Percentiles rank a stretch among this genome's conserved stretches.
Conservation (phyloP, 2,329 filamentous ascomycete genomes). For the Colletotrichum ledebouriae region DNA sequence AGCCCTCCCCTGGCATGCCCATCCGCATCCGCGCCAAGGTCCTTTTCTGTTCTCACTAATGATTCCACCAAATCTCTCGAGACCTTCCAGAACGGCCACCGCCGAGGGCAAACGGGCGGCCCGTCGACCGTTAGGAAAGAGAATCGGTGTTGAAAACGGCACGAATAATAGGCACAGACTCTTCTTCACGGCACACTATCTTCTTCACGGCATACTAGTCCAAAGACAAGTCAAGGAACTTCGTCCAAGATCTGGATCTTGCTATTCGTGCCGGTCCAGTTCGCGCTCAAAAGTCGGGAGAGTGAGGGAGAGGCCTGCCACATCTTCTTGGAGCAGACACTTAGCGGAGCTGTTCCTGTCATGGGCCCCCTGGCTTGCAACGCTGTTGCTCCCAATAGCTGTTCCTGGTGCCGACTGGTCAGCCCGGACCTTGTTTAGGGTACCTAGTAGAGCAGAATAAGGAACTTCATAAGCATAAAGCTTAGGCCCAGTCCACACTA, state of each 20-base stretch:
- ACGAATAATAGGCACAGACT: too few species aligned
- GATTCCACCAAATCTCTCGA: background rate
- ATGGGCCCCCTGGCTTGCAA: conserved; percentile 26
- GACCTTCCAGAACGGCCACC: conserved; percentile 33
- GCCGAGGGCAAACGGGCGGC: conserved; percentile 17
- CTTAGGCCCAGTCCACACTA: background rate
- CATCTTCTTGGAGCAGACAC: background rate
- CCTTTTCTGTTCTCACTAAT: background rate
- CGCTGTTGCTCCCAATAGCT: conserved; percentile 33
- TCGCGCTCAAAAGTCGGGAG: too few species aligned
- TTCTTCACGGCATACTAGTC: too few species aligned
- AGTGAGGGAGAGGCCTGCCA: too few species aligned
- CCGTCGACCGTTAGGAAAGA: conserved; percentile 4
- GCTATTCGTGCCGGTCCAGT: background rate
- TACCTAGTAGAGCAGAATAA: background rate
- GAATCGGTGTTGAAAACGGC: too few species aligned
- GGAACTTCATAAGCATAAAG: conserved; percentile 4
- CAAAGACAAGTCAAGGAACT: too few species aligned
- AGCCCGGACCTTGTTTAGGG: background rate
- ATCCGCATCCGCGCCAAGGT: background rate
- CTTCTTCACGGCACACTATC: too few species aligned
- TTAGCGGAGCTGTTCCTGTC: conserved; percentile 21
- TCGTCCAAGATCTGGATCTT: background rate
- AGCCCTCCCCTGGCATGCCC: background rate
- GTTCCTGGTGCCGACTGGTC: conserved; percentile 9